Conservation (phyloP, 495 filamentous ascomycete species). For the Penicillium turbatum region DNA sequence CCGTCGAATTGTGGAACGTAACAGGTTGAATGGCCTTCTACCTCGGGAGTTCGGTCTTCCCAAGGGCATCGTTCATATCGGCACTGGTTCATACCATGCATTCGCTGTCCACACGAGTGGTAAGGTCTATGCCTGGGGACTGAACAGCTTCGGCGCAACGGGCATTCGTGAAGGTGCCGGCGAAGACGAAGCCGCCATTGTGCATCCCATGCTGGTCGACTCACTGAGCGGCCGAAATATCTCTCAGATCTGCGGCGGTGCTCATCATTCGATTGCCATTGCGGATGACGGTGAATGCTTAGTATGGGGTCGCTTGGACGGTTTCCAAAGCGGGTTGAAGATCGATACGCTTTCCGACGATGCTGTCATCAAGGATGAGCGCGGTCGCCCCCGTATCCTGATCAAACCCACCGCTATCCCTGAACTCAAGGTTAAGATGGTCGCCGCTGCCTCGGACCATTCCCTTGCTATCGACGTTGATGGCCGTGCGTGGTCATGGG, state of each 20-base stretch:
- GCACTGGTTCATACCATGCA: slow-evolving; percentile 53
- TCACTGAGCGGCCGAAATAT: slow-evolving; percentile 49
- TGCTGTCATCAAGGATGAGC: slow-evolving; percentile 46
- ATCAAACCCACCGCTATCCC: slow-evolving; percentile 50
- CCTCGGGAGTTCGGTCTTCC: slow-evolving; percentile 68
- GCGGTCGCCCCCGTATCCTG: slow-evolving; percentile 51
- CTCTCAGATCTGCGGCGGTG: slow-evolving; percentile 48
- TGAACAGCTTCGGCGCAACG: slow-evolving; percentile 82
- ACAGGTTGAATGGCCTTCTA: slow-evolving; percentile 52
- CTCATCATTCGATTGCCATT: slow-evolving; percentile 55
- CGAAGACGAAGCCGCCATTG: slow-evolving; percentile 54
- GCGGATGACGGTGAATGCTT: slow-evolving; percentile 51
- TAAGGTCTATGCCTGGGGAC: slow-evolving; percentile 76
- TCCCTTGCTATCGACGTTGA: slow-evolving; percentile 52
- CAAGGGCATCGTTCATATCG: slow-evolving; percentile 51
- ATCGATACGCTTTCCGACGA: slow-evolving; percentile 46
- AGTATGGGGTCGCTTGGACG: slow-evolving; percentile 59
- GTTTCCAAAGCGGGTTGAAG: slow-evolving; percentile 54
- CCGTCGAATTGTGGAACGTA: slow-evolving; percentile 55
- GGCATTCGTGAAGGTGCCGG: slow-evolving; percentile 68
- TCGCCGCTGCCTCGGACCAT: slow-evolving; percentile 54
- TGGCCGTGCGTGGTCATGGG: slow-evolving; percentile 59
- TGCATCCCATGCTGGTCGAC: slow-evolving; percentile 55
- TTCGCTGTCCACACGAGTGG: slow-evolving; percentile 71
- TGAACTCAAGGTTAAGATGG: slow-evolving; percentile 37